Evolutionary conservation across 805 yeast genomes (phyloP).

Genomic region (Vanderwaltozyma polyspora): DNA sequence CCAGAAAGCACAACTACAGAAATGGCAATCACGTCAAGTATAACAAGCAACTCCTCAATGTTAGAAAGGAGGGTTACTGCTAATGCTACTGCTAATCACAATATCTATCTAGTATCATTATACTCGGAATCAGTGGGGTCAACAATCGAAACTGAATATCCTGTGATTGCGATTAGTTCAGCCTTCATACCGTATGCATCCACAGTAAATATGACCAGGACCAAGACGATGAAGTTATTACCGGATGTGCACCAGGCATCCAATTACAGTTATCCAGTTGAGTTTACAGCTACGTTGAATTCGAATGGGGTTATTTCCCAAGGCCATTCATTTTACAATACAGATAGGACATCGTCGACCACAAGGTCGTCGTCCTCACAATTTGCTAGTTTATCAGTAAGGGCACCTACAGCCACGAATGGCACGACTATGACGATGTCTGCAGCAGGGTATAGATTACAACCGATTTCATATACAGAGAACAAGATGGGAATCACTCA

Average conservation of each 20-base stretch:
- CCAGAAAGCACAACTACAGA: background rate
- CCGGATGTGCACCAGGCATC: background rate
- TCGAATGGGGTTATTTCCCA: constrained; percentile 25
- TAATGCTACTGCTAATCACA: no score
- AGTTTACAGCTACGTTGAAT: constrained; percentile 21
- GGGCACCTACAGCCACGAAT: constrained; percentile 2
- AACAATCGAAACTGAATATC: background rate
- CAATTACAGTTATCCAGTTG: constrained; percentile 13
- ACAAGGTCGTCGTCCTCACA: constrained; percentile 5
- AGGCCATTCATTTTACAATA: constrained; percentile 23
- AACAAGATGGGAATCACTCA: no score
- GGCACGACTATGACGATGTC: background rate
- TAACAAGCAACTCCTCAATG: no score
- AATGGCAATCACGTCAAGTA: background rate
- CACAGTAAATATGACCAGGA: constrained; percentile 18
- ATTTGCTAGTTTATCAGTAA: constrained; percentile 8
- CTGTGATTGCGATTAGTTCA: constrained; percentile 25
- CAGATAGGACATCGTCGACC: constrained; percentile 13
- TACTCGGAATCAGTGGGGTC: no score
- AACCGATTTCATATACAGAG: background rate
- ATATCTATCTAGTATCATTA: no score
- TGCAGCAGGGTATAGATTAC: background rate
- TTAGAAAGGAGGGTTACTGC: no score
- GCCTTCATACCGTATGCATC: constrained; percentile 44
- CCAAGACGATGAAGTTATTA: constrained; percentile 5